These are phyloP conservation scores for Coemansia sp. DNA, from an alignment of 192 early-diverging fungal genomes.

Conservation along the genomic window DNA sequence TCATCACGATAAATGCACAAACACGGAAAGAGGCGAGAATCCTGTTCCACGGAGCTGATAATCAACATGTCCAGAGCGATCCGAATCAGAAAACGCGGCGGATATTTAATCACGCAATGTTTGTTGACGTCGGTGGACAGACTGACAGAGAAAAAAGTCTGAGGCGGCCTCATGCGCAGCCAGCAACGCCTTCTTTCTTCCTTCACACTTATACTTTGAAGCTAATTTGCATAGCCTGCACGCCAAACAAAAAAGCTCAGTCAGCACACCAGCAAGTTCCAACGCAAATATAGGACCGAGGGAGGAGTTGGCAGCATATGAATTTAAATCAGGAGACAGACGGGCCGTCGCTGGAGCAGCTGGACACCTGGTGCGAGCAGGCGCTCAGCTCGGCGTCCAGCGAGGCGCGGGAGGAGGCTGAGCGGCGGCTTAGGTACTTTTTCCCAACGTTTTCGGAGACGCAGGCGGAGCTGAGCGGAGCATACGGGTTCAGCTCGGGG, in stretches of 20 bases:
- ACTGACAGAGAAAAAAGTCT: neutral
- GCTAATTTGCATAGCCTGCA: neutral
- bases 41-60: neutral
- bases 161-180: neutral
- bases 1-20: neutral
- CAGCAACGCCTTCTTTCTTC: neutral
- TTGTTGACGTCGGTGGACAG: neutral
- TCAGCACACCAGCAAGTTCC: neutral
- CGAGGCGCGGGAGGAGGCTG: conserved; percentile 63
- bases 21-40: too few species aligned
- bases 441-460: conserved; percentile 83
- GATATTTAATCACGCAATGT: neutral
- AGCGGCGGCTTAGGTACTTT: conserved; percentile 68
- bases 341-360: conserved; percentile 41
- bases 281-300: neutral
- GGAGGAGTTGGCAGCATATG: conserved; percentile 1
- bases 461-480: conserved; percentile 34
- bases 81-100: neutral
- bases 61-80: neutral
- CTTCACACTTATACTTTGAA: neutral
- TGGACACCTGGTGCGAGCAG: conserved; percentile 59
- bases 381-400: conserved; percentile 61
- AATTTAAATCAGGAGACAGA: neutral
- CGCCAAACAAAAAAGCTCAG: neutral
- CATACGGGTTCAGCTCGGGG: conserved; percentile 30